Evolutionary conservation across 2,329 filamentous ascomycete genomes (phyloP), one percentile per base, ranked within the genome.

Genomic region (Phaeomoniella chlamydospora): DNA sequence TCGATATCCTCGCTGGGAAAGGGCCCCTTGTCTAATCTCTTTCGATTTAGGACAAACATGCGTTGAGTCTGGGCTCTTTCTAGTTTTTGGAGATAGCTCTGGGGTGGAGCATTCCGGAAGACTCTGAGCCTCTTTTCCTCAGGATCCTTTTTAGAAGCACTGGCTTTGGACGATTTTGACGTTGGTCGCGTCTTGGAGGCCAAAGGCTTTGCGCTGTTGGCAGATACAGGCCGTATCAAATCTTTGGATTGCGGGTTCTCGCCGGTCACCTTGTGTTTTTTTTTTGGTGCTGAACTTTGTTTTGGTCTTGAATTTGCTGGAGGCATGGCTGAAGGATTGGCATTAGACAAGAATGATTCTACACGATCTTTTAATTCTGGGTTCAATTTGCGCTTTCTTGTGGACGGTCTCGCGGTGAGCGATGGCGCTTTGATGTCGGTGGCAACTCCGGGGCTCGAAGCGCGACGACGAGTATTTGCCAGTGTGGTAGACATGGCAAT

Each of bases 31-130:
- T 58, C 61, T 26, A 51, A 48, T 6, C 65, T 55, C 35, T 50
- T 57, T 31, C 73, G 63, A 30, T 65, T 62, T 15, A 77, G 57
- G 5, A 77, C 63, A 37, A 70, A 73, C 61, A 78, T 70, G 15
- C 63, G 58, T 43, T 73, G 68, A 4, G 58, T 65, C 15, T 52
- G 50, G 3, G 68, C 68, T 34, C 70, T 62, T 3, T 53, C 49
- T 10, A 70, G 56, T 39, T 68, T 58, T 14, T 62, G 55, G 2
- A 62, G 43, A 47, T 65, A 73, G 2, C 55, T 53, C 13, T 53
- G 45, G 3, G 70, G 67, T 18, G 69, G 48, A 18, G 58, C 51
- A 4, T 49, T 43, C 18, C 65, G 54, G 41, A 60, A 66, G 17
- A 48, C 43, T 31, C 53, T 58, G 10, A 57, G 45, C 29, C 61